Evolutionary conservation across 78 protist genomes (phyloP).

Genomic region (Pigoraptor vietnamica): DNA sequence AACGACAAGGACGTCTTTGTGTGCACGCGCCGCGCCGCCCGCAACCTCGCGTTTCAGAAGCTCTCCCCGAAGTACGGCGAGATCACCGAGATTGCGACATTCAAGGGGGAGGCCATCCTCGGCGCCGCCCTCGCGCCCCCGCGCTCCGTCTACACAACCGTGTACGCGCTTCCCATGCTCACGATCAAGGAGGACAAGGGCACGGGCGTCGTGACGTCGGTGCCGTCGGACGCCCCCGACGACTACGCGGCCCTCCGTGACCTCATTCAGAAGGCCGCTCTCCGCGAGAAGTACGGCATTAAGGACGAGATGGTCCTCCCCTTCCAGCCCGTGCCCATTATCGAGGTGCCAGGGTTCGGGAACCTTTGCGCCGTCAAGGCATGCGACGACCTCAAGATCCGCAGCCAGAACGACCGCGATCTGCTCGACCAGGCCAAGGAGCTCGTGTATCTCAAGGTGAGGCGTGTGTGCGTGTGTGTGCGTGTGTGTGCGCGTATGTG

Average conservation of each 20-base stretch:
- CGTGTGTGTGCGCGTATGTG: conserved; percentile 62
- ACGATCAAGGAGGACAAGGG: conserved; percentile 78
- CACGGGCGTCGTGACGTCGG: conserved; percentile 95
- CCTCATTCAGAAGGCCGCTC: conserved; percentile 77
- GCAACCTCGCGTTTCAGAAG: conserved; percentile 85
- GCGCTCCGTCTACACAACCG: conserved; percentile 42
- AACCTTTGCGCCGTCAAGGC: conserved; percentile 10
- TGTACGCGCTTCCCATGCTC: conserved; percentile 93
- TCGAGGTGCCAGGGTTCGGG: conserved; percentile 71
- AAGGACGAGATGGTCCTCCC: conserved; percentile 73
- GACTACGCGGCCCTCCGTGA: conserved; percentile 91
- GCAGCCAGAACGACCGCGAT: conserved; percentile 72
- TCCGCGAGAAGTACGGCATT: conserved; percentile 70
- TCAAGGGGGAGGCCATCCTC: conserved; percentile 80
- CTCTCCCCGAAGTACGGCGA: conserved; percentile 54
- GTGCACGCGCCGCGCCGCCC: conserved; percentile 79
- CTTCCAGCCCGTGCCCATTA: conserved; percentile 82
- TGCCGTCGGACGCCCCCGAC: conserved; percentile 98
- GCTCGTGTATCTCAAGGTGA: conserved; percentile 71
- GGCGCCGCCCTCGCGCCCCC: conserved; percentile 90
- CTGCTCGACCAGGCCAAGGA: conserved; percentile 91
- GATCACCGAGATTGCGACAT: conserved; percentile 21
- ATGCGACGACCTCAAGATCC: not conserved
- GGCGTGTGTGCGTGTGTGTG: conserved; percentile 26
- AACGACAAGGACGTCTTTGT: conserved; percentile 56